Percentiles rank a stretch among this genome's conserved stretches.
These are phyloP conservation scores for Platanus orientalis DNA, from an alignment of 164 flowering plant species.

Conservation along the genomic window DNA sequence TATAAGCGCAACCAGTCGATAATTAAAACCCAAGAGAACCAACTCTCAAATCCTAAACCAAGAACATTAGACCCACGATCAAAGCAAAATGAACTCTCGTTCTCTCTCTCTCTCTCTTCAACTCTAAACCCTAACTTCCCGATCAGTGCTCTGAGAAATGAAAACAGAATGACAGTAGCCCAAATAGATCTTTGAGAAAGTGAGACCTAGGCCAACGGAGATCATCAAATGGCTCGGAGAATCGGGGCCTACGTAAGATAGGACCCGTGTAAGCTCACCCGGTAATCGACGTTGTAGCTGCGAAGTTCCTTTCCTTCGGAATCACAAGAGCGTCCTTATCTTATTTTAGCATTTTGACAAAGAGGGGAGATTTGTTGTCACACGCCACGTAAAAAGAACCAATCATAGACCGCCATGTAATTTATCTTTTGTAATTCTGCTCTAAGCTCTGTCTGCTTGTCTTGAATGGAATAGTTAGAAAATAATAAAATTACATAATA, in stretches of 20 bases:
- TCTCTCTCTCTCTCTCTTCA: too few species aligned
- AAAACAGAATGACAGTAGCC: background rate
- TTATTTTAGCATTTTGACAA: background rate
- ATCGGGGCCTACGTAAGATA: background rate
- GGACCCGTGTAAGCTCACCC: background rate
- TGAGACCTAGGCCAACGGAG: background rate
- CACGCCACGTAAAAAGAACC: constrained; percentile 38
- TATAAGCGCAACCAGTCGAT: background rate
- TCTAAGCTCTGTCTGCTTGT: too few species aligned
- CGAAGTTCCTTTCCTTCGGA: background rate
- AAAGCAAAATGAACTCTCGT: too few species aligned
- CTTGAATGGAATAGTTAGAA: too few species aligned
- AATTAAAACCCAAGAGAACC: background rate
- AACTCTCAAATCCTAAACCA: too few species aligned
- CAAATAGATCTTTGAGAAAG: background rate
- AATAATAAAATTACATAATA: too few species aligned
- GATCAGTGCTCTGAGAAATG: background rate
- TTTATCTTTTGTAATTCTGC: background rate
- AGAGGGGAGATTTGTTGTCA: constrained; percentile 6
- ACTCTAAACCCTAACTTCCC: constrained; percentile 1
- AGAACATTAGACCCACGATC: too few species aligned
- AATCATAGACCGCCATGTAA: constrained; percentile 33
- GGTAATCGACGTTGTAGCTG: background rate
- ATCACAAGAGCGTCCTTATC: too few species aligned
- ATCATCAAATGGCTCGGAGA: background rate